These are phyloP conservation scores for Xerocomellus chrysenteron DNA, from an alignment of 768 basidiomycete species.

Conservation along the genomic window DNA sequence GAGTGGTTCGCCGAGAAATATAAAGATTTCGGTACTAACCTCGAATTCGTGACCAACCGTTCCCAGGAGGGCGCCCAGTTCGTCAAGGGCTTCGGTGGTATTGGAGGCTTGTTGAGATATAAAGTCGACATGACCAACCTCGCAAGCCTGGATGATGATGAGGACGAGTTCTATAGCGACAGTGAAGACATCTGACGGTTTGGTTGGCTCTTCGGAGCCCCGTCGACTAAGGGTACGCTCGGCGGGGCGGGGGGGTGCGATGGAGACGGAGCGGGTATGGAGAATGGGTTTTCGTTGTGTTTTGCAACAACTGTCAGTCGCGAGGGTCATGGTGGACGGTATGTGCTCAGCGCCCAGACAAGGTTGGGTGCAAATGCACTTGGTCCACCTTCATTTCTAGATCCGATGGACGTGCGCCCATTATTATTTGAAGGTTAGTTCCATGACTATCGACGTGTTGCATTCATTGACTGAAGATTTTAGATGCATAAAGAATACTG, in stretches of 20 bases:
- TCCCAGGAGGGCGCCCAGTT: slow-evolving; percentile 98
- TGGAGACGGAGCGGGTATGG: slow-evolving; percentile 3
- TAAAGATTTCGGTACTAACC: slow-evolving; percentile 93
- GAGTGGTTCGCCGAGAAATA: slow-evolving; percentile 99
- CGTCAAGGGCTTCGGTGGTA: slow-evolving; percentile 98
- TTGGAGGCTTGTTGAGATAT: slow-evolving; percentile 93
- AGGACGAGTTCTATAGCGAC: slow-evolving; percentile 82
- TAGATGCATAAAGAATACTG: slow-evolving; percentile 12
- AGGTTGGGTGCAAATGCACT: slow-evolving; percentile 8
- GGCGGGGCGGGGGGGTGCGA: slow-evolving; percentile 54
- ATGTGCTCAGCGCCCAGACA: slow-evolving; percentile 9
- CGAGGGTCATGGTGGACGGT: background rate
- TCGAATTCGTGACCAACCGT: slow-evolving; percentile 94
- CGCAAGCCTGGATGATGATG: slow-evolving; percentile 67
- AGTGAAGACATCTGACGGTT: slow-evolving; percentile 81
- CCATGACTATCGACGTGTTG: background rate
- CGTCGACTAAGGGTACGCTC: slow-evolving; percentile 59
- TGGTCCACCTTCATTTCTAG: slow-evolving; percentile 8
- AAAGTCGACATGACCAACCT: slow-evolving; percentile 95
- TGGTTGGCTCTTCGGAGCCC: slow-evolving; percentile 86
- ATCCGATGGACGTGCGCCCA: slow-evolving; percentile 11
- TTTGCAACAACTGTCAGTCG: slow-evolving; percentile 1
- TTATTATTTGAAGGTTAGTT: slow-evolving; percentile 23
- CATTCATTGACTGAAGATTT: slow-evolving; percentile 2
- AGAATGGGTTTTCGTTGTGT: slow-evolving; percentile 3